Conservation (phyloP, 164 flowering plant genomes). For the Litsea cubeba region DNA sequence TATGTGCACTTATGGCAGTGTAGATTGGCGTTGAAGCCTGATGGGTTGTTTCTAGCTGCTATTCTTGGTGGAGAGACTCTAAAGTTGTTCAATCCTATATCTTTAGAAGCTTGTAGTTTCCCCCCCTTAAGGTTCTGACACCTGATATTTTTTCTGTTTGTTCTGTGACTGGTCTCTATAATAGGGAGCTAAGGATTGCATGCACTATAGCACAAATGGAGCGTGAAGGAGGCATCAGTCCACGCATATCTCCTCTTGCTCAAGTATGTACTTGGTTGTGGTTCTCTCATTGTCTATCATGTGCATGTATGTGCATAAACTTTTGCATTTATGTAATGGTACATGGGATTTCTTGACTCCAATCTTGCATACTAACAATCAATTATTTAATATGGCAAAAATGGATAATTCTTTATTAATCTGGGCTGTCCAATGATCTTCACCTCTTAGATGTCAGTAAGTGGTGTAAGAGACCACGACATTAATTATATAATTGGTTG, state of each 20-base stretch:
- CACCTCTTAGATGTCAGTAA: neutral
- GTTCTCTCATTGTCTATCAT: neutral
- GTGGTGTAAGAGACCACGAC: too few relatives aligned
- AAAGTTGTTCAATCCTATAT: conserved; percentile 39
- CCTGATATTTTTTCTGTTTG: conserved; percentile 4
- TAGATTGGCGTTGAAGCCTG: conserved; percentile 89
- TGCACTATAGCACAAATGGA: conserved; percentile 97
- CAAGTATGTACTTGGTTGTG: conserved; percentile 42
- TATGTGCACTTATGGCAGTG: conserved; percentile 48
- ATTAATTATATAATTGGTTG: too few relatives aligned
- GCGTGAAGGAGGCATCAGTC: conserved; percentile 98
- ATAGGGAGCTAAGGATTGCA: conserved; percentile 85
- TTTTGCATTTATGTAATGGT: neutral
- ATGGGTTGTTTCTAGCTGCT: conserved; percentile 93
- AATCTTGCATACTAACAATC: too few relatives aligned
- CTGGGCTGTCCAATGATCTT: neutral
- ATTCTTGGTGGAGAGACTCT: conserved; percentile 97
- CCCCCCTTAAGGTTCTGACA: neutral
- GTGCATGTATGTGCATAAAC: neutral
- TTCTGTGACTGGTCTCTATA: conserved; percentile 8
- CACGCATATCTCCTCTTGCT: conserved; percentile 89
- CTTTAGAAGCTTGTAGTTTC: neutral
- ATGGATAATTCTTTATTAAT: too few relatives aligned
- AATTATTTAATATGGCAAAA: neutral
- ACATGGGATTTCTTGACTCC: neutral